Evolutionary conservation across 2,329 filamentous ascomycete species (phyloP), one percentile per base, ranked within the genome.

Genomic region (Ascochyta fabae): DNA sequence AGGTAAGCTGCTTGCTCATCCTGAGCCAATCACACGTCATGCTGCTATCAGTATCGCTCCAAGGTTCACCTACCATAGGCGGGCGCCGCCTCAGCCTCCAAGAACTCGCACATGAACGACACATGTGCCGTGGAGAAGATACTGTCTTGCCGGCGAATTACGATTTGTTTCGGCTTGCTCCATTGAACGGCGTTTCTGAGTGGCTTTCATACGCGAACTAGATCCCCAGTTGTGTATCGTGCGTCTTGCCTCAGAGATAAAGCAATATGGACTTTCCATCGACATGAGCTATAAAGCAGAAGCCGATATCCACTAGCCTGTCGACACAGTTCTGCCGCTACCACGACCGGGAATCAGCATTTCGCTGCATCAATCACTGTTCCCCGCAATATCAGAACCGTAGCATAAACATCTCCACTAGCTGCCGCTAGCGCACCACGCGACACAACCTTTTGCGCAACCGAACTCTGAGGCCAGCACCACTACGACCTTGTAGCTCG

Each of bases 121-220:
- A 40, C 49, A 27, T 59, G 29, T 56, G 55, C 64, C 64, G 64
- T 70, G 67, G 62, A 72, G 60, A 67, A 60, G 35, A 48, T 56
- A 62, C 43, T 45, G 55, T 53, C 35, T 50, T 65, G 36, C 43
- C 68, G 68, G 68, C 67, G 63, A 53, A 48, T 60, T 60, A 69
- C 69, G 64, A 68, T 59, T 55, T 58, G 46, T 53, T 42, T 69
- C 69, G 69, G 70, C 67, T 62, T 61, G 54, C 66, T 73, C 71
- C 68, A 69, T 54, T 58, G 33, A 39, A 53, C 58, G 58, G 59
- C 60, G 57, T 39, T 36, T 48, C 51, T 38, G 36, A 59, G 59
- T 56, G 46, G 58, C 38, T 54, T 60, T 62, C 60, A 53, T 55
- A 41, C 36, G 42, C 29, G 48, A 59, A 54, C 61, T 69, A 67